phyloP scores from a whole-genome alignment of 176 grass and related monocot species.

The Chrysopogon serrulatus region DNA sequence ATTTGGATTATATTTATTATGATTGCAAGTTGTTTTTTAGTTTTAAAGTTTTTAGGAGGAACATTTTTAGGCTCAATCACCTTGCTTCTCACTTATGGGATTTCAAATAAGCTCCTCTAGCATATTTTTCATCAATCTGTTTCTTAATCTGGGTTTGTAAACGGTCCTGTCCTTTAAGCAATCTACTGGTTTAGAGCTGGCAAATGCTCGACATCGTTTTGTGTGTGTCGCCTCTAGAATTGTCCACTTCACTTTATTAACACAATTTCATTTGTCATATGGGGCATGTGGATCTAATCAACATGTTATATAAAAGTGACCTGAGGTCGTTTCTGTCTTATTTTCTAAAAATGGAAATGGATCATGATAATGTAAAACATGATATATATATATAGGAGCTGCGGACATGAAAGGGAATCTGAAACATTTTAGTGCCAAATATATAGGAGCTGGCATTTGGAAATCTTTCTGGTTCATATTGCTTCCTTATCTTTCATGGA shows the following conservation, averaged over 20 bases:
- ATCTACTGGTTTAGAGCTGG: neutral
- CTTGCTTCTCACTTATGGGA: neutral
- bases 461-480: neutral
- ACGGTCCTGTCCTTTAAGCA: neutral
- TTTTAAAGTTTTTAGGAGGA: neutral
- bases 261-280: conserved; percentile 1
- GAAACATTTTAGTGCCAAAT: neutral
- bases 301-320: neutral
- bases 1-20: neutral
- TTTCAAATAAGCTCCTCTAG: neutral
- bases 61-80: neutral
- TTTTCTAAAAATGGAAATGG: neutral
- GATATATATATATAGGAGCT: neutral
- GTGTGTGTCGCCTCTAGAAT: neutral
- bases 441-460: neutral
- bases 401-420: neutral
- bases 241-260: neutral
- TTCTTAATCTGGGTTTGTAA: neutral
- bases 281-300: neutral
- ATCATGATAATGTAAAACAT: neutral
- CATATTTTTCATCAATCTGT: neutral
- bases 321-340: neutral
- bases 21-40: neutral
- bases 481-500: neutral
- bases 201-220: neutral